Evolutionary conservation across 305 asterid species (phyloP).

Genomic region (Fraxinus angustifolia): DNA sequence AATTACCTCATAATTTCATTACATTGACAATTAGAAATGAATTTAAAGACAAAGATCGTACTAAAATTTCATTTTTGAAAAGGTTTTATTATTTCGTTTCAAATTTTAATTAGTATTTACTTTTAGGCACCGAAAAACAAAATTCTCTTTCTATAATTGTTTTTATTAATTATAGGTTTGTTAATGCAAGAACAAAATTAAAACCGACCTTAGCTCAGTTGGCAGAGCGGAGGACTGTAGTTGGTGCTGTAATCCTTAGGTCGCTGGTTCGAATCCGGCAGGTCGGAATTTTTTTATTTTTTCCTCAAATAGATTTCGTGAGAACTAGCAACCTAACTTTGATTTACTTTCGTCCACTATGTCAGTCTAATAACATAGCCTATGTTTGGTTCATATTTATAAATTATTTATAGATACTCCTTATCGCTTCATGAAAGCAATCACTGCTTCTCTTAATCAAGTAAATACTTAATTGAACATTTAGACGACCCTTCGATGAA

Average conservation of each 20-base stretch:
- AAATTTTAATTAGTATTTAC: no score
- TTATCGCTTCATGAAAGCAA: neutral
- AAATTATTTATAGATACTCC: neutral
- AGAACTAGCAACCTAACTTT: neutral
- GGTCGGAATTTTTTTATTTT: conserved; percentile 47
- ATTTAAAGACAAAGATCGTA: neutral
- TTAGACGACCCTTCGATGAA: neutral
- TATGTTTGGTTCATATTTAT: neutral
- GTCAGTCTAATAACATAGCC: neutral
- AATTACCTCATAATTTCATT: no score
- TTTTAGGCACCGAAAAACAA: no score
- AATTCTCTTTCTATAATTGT: no score
- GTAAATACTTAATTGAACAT: neutral
- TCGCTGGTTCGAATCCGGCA: conserved; percentile 96
- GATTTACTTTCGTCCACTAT: neutral
- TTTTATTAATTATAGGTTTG: no score
- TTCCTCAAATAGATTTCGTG: neutral
- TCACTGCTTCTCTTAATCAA: neutral
- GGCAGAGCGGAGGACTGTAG: conserved; percentile 99
- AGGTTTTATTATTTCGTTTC: neutral
- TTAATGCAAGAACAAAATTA: no score
- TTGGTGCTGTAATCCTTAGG: conserved; percentile 68
- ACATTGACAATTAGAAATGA: no score
- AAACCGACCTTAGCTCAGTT: conserved; percentile 99
- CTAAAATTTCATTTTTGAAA: neutral